Conservation (phyloP, 2,329 filamentous ascomycete genomes). For the Myriosclerotinia curreyana region DNA sequence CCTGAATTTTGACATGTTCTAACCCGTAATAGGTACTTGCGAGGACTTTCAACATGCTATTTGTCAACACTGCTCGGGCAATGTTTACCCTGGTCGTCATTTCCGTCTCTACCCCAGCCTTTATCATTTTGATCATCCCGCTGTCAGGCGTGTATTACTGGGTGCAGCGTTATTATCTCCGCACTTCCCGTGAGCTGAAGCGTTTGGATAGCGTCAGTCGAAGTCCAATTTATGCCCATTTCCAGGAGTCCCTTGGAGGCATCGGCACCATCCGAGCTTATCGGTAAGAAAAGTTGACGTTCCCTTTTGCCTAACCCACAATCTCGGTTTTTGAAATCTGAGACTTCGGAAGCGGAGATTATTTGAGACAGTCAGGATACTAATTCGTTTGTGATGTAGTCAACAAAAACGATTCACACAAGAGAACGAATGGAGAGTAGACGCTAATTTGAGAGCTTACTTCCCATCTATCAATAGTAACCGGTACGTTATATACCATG, state of each 20-base stretch:
- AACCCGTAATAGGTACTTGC: conserved; percentile 90
- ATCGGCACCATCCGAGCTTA: conserved; percentile 95
- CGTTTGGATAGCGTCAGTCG: conserved; percentile 90
- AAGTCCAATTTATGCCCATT: conserved; percentile 96
- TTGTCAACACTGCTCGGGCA: conserved; percentile 71
- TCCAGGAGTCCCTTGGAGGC: conserved; percentile 93
- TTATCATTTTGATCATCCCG: conserved; percentile 77
- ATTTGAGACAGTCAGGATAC: conserved; percentile 4
- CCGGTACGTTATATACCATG: conserved; percentile 28
- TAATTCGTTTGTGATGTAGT: conserved; percentile 18
- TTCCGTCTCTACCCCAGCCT: conserved; percentile 74
- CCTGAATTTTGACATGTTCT: conserved; percentile 42
- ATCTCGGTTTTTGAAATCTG: neutral
- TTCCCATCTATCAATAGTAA: conserved; percentile 88
- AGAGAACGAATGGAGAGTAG: conserved; percentile 97
- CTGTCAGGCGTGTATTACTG: conserved; percentile 78
- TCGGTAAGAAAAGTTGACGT: conserved; percentile 42
- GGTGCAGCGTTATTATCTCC: conserved; percentile 95
- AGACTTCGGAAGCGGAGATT: conserved; percentile 11
- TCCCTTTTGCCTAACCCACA: neutral
- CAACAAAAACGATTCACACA: conserved; percentile 83
- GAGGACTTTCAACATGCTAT: conserved; percentile 96
- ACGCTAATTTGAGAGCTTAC: conserved; percentile 90
- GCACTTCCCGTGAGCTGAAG: conserved; percentile 95
- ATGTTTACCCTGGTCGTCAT: conserved; percentile 86